Evolutionary conservation across 164 flowering plant genomes (phyloP), one percentile per base, ranked within the genome.

Genomic region (Santalum album): DNA sequence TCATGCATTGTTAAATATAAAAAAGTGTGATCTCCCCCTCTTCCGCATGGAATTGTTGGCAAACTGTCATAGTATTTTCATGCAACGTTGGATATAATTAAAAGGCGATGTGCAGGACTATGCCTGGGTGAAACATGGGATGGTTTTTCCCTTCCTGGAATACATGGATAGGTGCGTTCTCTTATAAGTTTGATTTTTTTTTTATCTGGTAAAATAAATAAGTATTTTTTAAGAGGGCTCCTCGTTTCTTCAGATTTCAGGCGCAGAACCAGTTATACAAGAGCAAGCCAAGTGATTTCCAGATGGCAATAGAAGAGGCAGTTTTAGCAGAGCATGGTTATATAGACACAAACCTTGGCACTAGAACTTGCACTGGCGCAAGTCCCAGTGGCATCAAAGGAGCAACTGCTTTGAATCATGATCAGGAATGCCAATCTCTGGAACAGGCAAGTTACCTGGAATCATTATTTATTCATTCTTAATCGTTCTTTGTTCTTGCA

Each of bases 61-160:
- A n/a, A n/a, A n/a, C n/a, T n/a, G n/a, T n/a, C n/a, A n/a, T n/a
- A n/a, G n/a, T n/a, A n/a, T n/a, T n/a, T n/a, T n/a, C n/a, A n/a
- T n/a, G n/a, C n/a, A n/a, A n/a, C n/a, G n/a, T n/a, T n/a, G n/a
- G n/a, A n/a, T n/a, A n/a, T n/a, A n/a, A n/a, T n/a, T n/a, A n/a
- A n/a, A n/a, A n/a, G n/a, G n/a, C n/a, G n/a, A n/a, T n/a, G n/a
- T n/a, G 34, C 52, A 49, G 52, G 52, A 49, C 34, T 49, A 49
- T 24, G 52, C 52, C 3, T 49, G 52, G 52, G 52, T 49, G 52
- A 49, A 22, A 14, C 52, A 23, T 49, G 52, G 52, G 6, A 49
- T 49, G 52, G 7, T 49, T 26, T 23, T 12, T 18, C 52, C 52
- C 18, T 49, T 49, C 29, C 18, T 49, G 14, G 52, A 49, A 26